Evolutionary conservation across 192 early-diverging fungal species (phyloP).

Genomic region (Blastocladiella britannica): DNA sequence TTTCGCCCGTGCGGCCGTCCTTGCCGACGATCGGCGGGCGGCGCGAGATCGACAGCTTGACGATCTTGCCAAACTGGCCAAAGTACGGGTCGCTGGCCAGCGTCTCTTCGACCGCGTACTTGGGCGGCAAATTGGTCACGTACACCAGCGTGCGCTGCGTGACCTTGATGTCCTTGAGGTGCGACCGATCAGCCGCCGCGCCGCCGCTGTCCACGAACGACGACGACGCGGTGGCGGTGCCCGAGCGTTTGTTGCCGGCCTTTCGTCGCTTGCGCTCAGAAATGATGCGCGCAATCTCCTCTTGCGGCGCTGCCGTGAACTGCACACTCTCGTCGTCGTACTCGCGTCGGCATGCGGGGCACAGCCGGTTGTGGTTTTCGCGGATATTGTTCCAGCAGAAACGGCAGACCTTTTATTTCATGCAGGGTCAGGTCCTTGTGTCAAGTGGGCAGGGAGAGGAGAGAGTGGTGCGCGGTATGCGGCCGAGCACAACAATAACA

Average conservation of each 20-base stretch:
- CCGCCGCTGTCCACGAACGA: neutral
- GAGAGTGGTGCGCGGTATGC: too few species aligned
- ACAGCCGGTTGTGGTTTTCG: conserved; percentile 73
- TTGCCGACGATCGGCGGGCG: conserved; percentile 20
- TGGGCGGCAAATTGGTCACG: conserved; percentile 76
- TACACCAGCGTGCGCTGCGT: conserved; percentile 97
- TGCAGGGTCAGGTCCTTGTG: too few species aligned
- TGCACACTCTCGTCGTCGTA: conserved; percentile 78
- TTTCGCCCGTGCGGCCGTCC: conserved; percentile 25
- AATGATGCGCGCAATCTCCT: neutral
- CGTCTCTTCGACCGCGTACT: conserved; percentile 74
- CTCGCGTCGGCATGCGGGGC: conserved; percentile 80
- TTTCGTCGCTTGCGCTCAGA: neutral
- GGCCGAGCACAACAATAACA: too few species aligned
- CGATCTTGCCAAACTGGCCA: conserved; percentile 94
- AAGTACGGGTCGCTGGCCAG: conserved; percentile 78
- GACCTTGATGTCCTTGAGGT: conserved; percentile 72
- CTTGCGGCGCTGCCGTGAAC: conserved; percentile 27
- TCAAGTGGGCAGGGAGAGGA: too few species aligned
- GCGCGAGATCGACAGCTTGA: conserved; percentile 78
- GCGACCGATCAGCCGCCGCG: conserved; percentile 4
- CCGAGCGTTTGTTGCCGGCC: too few species aligned
- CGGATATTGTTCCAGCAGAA: conserved; percentile 99
- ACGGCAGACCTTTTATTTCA: conserved; percentile 64
- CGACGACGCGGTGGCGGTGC: too few species aligned